Base-by-base conservation (phyloP, 192 early-diverging fungal species). In the Coemansia sp. region DNA sequence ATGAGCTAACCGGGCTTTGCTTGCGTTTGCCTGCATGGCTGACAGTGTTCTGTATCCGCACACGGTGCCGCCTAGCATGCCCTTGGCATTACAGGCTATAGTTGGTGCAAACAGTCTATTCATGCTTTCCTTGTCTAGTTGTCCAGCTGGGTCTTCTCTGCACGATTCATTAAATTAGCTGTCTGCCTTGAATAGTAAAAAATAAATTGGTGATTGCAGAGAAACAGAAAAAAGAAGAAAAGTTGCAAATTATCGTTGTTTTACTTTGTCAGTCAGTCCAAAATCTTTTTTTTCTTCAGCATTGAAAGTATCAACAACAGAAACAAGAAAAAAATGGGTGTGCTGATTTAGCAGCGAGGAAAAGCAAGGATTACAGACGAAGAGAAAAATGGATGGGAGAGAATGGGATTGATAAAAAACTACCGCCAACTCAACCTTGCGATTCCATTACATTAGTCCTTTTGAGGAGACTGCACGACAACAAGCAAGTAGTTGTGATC, bases 401-500 rank as follows among this genome's bases (percentile, higher is more conserved):
- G 5, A 53, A 53, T 53, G 19, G 22, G 50, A 22, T 20, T 11
- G 50, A 53, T 53, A 9, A 53, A 53, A 22, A 49, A 5, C 9
- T 37, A 56, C 20, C 54, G 42, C 17, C 16, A 43, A 19, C 41
- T 41, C 42, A 4, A n/a, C 20, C 13, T 25, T 20, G 32, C 40
- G 14, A 51, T n/a, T 48, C 40, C 60, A 50, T 0, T 43, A 45
- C 8, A 16, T 67, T 17, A 75, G 1, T 81, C 74, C 25, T 59
- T 69, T 43, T 82, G 79, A 38, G 79, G 79, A 14, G 74, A 70
- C 53, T 82, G 79, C 11, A 82, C 68, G 16, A 82, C 75, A 16
- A 82, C 75, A 46, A 82, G 68, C 54, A 82, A 63, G 46, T 82
- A 82, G 42, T 64, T 69, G 60, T 73, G 79, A 43, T 82, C 93